These are phyloP conservation scores for Tolypocladium sp. DNA, from an alignment of 2,329 filamentous ascomycete species.

Conservation along the genomic window DNA sequence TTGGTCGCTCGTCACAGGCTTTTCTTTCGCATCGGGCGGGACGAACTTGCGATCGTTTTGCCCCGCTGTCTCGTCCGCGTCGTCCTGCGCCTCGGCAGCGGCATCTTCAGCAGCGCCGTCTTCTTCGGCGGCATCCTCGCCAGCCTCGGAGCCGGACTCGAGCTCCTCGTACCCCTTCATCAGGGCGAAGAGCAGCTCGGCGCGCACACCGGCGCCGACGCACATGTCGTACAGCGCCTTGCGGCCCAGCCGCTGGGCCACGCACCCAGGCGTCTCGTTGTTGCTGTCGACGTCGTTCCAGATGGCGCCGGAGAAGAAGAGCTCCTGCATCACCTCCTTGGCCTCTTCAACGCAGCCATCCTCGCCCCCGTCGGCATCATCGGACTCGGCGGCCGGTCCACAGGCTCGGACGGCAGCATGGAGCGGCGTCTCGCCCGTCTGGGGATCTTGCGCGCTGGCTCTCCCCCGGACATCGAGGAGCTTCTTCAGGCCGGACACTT, in stretches of 20 bases:
- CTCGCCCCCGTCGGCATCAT: constrained; percentile 20
- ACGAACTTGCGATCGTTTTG: constrained; percentile 18
- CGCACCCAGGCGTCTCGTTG: constrained; percentile 84
- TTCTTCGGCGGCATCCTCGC: constrained; percentile 32
- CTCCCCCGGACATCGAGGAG: constrained; percentile 55
- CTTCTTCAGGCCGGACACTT: constrained; percentile 57
- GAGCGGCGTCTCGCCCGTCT: constrained; percentile 78
- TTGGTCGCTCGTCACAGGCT: constrained; percentile 50
- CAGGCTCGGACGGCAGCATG: constrained; percentile 84
- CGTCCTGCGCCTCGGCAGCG: constrained; percentile 19
- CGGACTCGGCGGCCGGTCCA: constrained; percentile 28
- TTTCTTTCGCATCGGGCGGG: constrained; percentile 26
- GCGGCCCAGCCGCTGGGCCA: constrained; percentile 64
- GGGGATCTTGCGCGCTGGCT: constrained; percentile 72
- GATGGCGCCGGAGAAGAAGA: constrained; percentile 83
- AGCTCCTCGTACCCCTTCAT: constrained; percentile 76
- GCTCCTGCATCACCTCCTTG: constrained; percentile 59
- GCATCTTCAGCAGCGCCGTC: constrained; percentile 19
- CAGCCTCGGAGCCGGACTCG: constrained; percentile 43
- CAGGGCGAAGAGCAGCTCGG: constrained; percentile 76
- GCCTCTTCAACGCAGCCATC: constrained; percentile 47
- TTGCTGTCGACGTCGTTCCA: constrained; percentile 92
- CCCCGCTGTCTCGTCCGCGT: constrained; percentile 17
- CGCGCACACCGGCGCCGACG: constrained; percentile 82
- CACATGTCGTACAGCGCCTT: constrained; percentile 68